A percentile compares a stretch with the other conserved stretches of the same genome.
These are phyloP conservation scores for Begonia masoniana DNA, from an alignment of 306 rosid genomes.

Conservation along the genomic window DNA sequence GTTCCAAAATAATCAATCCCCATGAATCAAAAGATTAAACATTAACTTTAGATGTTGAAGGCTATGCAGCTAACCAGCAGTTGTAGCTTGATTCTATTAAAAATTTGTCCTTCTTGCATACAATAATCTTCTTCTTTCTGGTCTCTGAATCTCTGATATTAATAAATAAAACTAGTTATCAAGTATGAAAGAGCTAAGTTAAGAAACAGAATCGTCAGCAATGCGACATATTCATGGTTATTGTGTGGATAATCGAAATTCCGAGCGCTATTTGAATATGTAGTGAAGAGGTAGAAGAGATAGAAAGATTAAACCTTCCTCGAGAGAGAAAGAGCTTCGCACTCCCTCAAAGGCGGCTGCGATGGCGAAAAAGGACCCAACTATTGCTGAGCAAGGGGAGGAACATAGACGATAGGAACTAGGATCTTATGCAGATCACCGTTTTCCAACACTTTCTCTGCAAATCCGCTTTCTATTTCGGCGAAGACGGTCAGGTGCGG, in stretches of 20 bases:
- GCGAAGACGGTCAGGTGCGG: not conserved
- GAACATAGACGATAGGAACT: slow-evolving; percentile 57
- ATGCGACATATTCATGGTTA: no score
- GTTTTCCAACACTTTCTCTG: slow-evolving; percentile 58
- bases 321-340: slow-evolving; percentile 41
- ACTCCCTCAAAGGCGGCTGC: slow-evolving; percentile 33
- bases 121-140: no score
- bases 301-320: slow-evolving; percentile 34
- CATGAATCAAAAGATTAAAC: no score
- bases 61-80: not conserved
- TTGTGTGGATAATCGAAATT: not conserved
- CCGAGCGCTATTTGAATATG: not conserved
- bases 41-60: no score
- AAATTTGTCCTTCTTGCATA: no score
- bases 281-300: not conserved
- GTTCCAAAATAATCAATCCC: no score
- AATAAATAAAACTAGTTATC: no score
- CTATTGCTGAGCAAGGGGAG: slow-evolving; percentile 48
- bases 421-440: slow-evolving; percentile 62
- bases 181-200: no score
- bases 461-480: slow-evolving; percentile 62
- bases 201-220: no score
- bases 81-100: not conserved
- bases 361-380: slow-evolving; percentile 45
- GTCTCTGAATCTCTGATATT: no score